A percentile compares a stretch with the other conserved stretches of the same genome.
Conservation (phyloP, 2,329 filamentous ascomycete genomes). For the Botrytis medusae region DNA sequence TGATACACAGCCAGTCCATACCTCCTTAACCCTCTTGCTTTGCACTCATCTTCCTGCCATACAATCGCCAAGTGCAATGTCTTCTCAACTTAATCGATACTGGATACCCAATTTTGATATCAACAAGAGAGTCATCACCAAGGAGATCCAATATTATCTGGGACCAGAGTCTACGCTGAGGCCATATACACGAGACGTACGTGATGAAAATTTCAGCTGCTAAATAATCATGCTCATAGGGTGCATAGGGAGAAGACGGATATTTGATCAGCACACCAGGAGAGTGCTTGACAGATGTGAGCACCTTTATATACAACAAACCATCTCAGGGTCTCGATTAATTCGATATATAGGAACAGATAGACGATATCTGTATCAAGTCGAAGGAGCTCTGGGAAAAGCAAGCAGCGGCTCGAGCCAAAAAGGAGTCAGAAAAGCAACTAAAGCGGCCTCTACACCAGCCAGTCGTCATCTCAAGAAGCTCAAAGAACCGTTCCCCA, state of each 20-base stretch:
- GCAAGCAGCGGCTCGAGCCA: constrained; percentile 51
- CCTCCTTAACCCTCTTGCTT: constrained; percentile 4
- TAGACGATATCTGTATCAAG: constrained; percentile 61
- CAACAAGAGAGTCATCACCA: constrained; percentile 59
- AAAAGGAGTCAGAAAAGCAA: constrained; percentile 47
- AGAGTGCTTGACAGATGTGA: constrained; percentile 59
- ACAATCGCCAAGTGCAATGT: constrained; percentile 36
- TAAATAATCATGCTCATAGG: constrained; percentile 28
- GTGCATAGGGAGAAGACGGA: constrained; percentile 56
- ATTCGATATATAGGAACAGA: constrained; percentile 52
- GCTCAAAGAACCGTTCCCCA: constrained; percentile 31
- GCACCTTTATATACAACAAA: constrained; percentile 32
- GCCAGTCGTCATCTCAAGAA: constrained; percentile 52
- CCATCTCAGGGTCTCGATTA: constrained; percentile 16
- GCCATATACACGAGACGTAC: constrained; percentile 56
- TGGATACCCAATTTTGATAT: constrained; percentile 62
- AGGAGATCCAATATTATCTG: constrained; percentile 58
- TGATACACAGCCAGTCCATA: constrained; percentile 25
- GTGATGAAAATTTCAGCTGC: constrained; percentile 33
- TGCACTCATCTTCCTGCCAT: constrained; percentile 17
- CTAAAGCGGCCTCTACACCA: constrained; percentile 59
- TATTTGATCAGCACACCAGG: constrained; percentile 60
- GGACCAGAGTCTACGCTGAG: constrained; percentile 58
- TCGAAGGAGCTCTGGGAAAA: constrained; percentile 59
- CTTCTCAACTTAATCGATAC: constrained; percentile 53